Conservation (phyloP, 192 early-diverging fungal species). For the Podila verticillata region DNA sequence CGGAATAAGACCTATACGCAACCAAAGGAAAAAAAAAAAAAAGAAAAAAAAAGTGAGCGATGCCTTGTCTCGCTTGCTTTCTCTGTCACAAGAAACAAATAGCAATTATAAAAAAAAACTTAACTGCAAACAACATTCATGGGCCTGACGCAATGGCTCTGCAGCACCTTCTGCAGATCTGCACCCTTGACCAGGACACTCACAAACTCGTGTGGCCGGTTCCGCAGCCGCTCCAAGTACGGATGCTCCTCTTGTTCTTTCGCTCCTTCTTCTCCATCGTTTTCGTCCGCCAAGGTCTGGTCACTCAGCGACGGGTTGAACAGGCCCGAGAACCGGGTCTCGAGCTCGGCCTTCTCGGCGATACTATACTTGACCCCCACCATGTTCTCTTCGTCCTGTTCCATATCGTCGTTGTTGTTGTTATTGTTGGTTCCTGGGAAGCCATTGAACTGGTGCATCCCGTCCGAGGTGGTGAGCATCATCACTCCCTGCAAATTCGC, state of each 20-base stretch:
- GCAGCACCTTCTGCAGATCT: constrained; percentile 82
- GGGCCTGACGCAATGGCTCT: constrained; percentile 80
- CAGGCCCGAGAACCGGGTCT: constrained; percentile 26
- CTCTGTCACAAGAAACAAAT: neutral
- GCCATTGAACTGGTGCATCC: constrained; percentile 61
- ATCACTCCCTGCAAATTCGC: constrained; percentile 79
- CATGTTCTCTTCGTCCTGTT: neutral
- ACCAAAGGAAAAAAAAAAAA: neutral
- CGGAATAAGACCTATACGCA: neutral
- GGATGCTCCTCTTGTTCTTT: constrained; percentile 24
- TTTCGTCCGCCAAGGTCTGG: neutral
- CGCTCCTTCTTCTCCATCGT: neutral
- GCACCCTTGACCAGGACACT: constrained; percentile 73
- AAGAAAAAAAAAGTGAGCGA: neutral
- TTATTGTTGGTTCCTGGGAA: constrained; percentile 25
- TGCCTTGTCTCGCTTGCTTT: neutral
- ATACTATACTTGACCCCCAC: constrained; percentile 24
- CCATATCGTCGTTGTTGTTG: constrained; percentile 68
- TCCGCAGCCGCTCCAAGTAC: constrained; percentile 43
- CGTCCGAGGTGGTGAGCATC: constrained; percentile 67
- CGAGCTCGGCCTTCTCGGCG: constrained; percentile 40
- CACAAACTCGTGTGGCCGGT: constrained; percentile 63
- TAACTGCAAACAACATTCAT: constrained; percentile 81
- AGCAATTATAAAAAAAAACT: constrained; percentile 16
- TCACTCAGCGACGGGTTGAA: constrained; percentile 21